phyloP scores from a whole-genome alignment of 2,329 filamentous ascomycete species.

The Bipolaris zeicola region DNA sequence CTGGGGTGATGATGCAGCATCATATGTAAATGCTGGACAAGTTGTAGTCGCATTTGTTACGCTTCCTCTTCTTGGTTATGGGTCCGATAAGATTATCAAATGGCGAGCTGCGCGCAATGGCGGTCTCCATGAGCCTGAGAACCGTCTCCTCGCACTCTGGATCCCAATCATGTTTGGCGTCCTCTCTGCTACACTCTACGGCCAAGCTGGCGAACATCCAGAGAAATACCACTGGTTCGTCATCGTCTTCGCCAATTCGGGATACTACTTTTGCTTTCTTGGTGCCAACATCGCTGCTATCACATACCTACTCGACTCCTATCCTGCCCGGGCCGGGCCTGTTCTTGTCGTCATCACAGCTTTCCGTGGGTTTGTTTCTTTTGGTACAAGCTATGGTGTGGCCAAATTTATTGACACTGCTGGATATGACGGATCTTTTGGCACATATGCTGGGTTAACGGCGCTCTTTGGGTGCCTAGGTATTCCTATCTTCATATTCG shows the following conservation, averaged over 20 bases:
- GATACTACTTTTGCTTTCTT: slow-evolving; percentile 48
- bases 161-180: slow-evolving; percentile 47
- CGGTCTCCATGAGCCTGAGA: slow-evolving; percentile 48
- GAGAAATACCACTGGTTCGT: slow-evolving; percentile 45
- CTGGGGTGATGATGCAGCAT: slow-evolving; percentile 21
- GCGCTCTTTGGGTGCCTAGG: slow-evolving; percentile 37
- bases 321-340: slow-evolving; percentile 51
- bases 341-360: slow-evolving; percentile 55
- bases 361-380: slow-evolving; percentile 54
- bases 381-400: slow-evolving; percentile 51
- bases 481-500: slow-evolving; percentile 37
- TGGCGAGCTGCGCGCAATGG: slow-evolving; percentile 42
- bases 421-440: slow-evolving; percentile 44
- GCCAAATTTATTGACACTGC: slow-evolving; percentile 38
- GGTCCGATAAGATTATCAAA: slow-evolving; percentile 43
- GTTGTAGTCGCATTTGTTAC: slow-evolving; percentile 42
- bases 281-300: slow-evolving; percentile 54
- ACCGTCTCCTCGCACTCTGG: slow-evolving; percentile 48
- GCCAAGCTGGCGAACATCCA: slow-evolving; percentile 40
- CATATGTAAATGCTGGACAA: slow-evolving; percentile 29
- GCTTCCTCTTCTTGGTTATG: slow-evolving; percentile 32
- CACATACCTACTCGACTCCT: slow-evolving; percentile 54
- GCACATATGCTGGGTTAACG: slow-evolving; percentile 38
- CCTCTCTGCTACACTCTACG: slow-evolving; percentile 25
- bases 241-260: slow-evolving; percentile 37